Evolutionary conservation across 768 basidiomycete species (phyloP).

Genomic region (Hortiboletus campestris): DNA sequence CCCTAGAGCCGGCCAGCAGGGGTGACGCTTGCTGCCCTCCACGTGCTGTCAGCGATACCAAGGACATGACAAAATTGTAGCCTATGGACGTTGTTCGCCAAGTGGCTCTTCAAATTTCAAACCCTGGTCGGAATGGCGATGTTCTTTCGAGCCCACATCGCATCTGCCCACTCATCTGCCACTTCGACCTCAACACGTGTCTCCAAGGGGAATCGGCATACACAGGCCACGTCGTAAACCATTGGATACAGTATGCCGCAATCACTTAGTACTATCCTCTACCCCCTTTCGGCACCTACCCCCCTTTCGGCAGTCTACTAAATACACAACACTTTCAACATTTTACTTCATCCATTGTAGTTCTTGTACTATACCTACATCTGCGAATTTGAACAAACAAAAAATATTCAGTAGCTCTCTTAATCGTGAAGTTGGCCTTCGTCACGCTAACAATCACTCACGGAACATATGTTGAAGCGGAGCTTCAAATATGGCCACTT

Average conservation of each 20-base stretch:
- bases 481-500: too few species aligned
- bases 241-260: neutral
- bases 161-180: neutral
- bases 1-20: neutral
- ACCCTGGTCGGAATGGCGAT: neutral
- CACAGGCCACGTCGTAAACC: neutral
- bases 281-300: too few species aligned
- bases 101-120: neutral
- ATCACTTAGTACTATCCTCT: slow-evolving; percentile 5
- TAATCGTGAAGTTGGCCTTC: neutral
- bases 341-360: neutral
- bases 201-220: neutral
- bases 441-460: too few species aligned
- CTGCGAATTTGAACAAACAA: neutral
- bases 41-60: neutral
- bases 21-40: neutral
- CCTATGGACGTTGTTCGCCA: neutral
- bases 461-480: too few species aligned
- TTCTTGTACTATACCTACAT: neutral
- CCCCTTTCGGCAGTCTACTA: neutral
- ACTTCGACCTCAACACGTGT: neutral
- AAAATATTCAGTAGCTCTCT: neutral
- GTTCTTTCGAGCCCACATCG: slow-evolving; percentile 1
- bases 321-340: neutral
- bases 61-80: neutral